These are phyloP conservation scores for Hypoxylon sp. DNA, from an alignment of 2,329 filamentous ascomycete species.

Conservation along the genomic window DNA sequence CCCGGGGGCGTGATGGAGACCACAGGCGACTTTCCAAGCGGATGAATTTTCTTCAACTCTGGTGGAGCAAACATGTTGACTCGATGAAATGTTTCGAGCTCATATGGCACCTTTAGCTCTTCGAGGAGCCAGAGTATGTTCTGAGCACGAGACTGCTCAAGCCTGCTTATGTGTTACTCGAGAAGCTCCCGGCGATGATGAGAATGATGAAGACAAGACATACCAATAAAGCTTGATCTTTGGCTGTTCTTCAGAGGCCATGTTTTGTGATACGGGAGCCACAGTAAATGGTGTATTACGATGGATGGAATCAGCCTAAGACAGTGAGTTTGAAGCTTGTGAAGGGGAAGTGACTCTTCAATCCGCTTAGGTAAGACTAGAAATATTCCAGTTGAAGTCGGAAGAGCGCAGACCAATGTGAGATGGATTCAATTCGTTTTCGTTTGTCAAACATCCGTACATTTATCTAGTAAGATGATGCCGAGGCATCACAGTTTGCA, in stretches of 20 bases:
- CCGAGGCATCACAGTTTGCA: slow-evolving; percentile 28
- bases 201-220: slow-evolving; percentile 26
- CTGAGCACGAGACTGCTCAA: slow-evolving; percentile 84
- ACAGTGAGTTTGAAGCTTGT: neutral
- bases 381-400: neutral
- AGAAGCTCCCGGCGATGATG: neutral
- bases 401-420: neutral
- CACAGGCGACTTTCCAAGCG: slow-evolving; percentile 88
- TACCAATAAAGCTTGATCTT: slow-evolving; percentile 76
- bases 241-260: slow-evolving; percentile 54
- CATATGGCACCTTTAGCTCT: slow-evolving; percentile 82
- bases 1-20: slow-evolving; percentile 70
- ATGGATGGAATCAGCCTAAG: neutral
- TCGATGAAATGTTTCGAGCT: slow-evolving; percentile 84
- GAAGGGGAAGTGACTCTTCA: neutral
- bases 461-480: slow-evolving; percentile 7
- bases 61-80: slow-evolving; percentile 74
- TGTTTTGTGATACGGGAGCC: slow-evolving; percentile 23
- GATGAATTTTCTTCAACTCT: slow-evolving; percentile 82
- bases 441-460: neutral
- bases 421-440: neutral
- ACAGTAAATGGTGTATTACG: neutral
- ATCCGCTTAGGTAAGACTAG: neutral
- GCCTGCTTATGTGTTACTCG: slow-evolving; percentile 66
- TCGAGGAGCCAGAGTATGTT: slow-evolving; percentile 88